Evolutionary conservation across 2,329 filamentous ascomycete species (phyloP), one percentile per base, ranked within the genome.

Genomic region (Shiraia bambusicola): DNA sequence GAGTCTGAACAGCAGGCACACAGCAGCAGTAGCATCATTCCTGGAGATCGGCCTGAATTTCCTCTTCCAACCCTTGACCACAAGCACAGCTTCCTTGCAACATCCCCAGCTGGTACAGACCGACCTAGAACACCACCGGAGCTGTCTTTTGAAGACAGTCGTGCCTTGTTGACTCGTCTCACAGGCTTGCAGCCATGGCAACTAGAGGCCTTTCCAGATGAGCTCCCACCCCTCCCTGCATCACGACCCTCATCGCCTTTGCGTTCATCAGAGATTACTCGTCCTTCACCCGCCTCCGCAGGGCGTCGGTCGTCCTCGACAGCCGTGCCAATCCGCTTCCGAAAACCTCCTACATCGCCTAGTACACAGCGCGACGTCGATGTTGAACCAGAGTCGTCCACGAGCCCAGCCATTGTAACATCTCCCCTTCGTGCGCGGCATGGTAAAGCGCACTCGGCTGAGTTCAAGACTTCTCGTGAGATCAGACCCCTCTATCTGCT

Each of bases 401-500:
- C 52, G 16, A 52, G 33, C 14, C 50, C 52, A 12, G 29, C 33
- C 5, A 58, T 67, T 22, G 66, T 67, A n/a, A 65, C 51, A 13
- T 76, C 75, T 6, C 75, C 75, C 17, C 67, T 65, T 6, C 58
- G 66, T 14, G 55, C 63, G 12, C 70, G 74, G 24, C 73, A 76
- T 47, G 65, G 67, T 32, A 73, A 77, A 26, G 68, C 72, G 1
- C 70, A 68, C 37, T 80, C 77, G 1, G 70, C 71, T 4, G 76
- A 81, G 47, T 80, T 80, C 59, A 74, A 70, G 45, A 69, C 68
- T 31, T 80, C 70, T 50, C 77, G 76, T 13, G 88, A 93, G 61
- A 84, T 91, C 58, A 84, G 87, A 53, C 91, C 91, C 0, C 72
- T 96, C 7, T 92, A 87, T 67, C 82, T 95, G 15, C 81, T 95